Evolutionary conservation across 805 yeast genomes (phyloP).

Genomic region (Saccharomyces mikatae): DNA sequence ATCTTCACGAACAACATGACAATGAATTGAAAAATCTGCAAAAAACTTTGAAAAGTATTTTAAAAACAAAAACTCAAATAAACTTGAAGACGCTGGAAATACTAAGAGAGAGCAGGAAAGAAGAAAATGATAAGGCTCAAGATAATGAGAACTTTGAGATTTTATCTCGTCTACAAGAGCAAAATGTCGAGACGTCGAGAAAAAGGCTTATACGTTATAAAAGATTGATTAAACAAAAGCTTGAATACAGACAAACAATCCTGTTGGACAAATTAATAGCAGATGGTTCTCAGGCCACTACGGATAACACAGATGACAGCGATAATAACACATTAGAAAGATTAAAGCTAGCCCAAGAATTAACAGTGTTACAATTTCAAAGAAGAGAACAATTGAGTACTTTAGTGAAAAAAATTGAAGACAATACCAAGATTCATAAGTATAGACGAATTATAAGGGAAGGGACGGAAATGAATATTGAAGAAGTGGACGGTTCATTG

Average conservation of each 20-base stretch:
- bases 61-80: constrained; percentile 16
- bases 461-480: constrained; percentile 58
- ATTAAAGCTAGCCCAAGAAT: constrained; percentile 19
- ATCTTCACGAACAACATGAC: constrained; percentile 39
- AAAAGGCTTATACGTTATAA: constrained; percentile 7
- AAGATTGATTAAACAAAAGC: constrained; percentile 10
- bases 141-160: constrained; percentile 7
- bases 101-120: constrained; percentile 58
- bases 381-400: constrained; percentile 32
- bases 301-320: constrained; percentile 9
- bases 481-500: constrained; percentile 58
- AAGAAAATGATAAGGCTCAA: constrained; percentile 53
- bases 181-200: constrained; percentile 15
- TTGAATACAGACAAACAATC: constrained; percentile 27
- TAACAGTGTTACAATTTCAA: constrained; percentile 38
- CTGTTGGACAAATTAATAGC: constrained; percentile 9
- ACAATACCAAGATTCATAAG: constrained; percentile 50
- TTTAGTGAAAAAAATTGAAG: constrained; percentile 29
- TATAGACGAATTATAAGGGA: constrained; percentile 61
- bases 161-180: constrained; percentile 1
- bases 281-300: background rate
- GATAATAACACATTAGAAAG: constrained; percentile 15
- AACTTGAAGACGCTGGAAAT: constrained; percentile 28
- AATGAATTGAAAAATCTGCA: constrained; percentile 32
- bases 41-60: constrained; percentile 18